These are phyloP conservation scores for Colletotrichum tabaci DNA, from an alignment of 2,329 filamentous ascomycete genomes.

Conservation along the genomic window DNA sequence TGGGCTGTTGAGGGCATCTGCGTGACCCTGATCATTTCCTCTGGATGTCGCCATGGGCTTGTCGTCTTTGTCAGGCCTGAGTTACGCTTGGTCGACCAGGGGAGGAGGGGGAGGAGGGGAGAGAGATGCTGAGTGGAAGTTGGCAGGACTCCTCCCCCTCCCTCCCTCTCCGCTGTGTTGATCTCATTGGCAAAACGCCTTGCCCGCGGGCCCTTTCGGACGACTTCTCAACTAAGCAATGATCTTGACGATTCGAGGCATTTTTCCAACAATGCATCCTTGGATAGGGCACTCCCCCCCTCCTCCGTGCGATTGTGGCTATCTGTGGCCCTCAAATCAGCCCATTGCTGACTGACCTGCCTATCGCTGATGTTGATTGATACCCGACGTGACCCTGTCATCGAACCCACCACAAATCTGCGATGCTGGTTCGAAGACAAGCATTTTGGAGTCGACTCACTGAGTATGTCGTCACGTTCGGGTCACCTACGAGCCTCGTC, in stretches of 20 bases:
- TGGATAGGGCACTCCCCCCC: not conserved
- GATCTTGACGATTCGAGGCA: slow-evolving; percentile 16
- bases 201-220: not conserved
- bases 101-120: not conserved
- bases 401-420: not conserved
- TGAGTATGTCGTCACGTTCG: not conserved
- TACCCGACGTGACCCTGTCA: not conserved
- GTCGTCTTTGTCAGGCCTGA: not conserved
- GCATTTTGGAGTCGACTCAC: not conserved
- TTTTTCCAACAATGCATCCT: not conserved
- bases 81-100: not conserved
- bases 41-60: slow-evolving; percentile 9
- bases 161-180: not conserved
- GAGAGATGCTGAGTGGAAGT: slow-evolving; percentile 4
- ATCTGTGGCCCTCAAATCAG: slow-evolving; percentile 6
- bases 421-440: not conserved
- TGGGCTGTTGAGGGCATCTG: slow-evolving; percentile 12
- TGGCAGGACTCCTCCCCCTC: slow-evolving; percentile 2
- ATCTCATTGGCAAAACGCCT: slow-evolving; percentile 8
- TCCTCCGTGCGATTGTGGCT: not conserved
- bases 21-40: slow-evolving; percentile 37
- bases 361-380: not conserved
- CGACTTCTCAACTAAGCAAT: slow-evolving; percentile 12
- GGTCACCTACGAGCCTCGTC: not conserved
- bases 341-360: not conserved